These are phyloP conservation scores for Cetradonia linearis DNA, from an alignment of 495 filamentous ascomycete genomes.

Conservation along the genomic window DNA sequence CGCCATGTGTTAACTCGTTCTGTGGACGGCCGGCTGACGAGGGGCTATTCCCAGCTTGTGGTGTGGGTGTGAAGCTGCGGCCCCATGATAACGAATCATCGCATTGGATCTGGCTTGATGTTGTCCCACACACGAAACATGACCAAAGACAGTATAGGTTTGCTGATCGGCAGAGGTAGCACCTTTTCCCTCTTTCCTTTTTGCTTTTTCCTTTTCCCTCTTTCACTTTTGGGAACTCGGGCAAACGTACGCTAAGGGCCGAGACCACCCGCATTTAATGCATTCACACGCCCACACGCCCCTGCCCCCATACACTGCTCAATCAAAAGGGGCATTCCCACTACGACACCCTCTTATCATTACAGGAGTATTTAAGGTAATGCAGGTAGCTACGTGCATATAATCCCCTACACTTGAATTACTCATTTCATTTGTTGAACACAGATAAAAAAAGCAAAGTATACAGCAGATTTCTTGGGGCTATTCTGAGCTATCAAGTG, in stretches of 20 bases:
- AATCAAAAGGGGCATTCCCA: background rate
- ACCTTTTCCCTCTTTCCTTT: no score
- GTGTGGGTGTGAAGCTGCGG: background rate
- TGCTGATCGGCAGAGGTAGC: no score
- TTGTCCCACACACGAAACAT: background rate
- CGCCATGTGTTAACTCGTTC: conserved; percentile 12
- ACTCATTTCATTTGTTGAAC: background rate
- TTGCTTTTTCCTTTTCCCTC: no score
- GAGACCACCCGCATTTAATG: conserved; percentile 3
- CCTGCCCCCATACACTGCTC: background rate
- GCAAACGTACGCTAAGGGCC: conserved; percentile 2
- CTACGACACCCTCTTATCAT: background rate
- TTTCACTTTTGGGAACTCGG: background rate
- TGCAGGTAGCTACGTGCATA: background rate
- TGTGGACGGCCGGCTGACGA: background rate
- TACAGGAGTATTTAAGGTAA: background rate
- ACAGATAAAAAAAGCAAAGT: background rate
- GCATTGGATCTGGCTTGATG: background rate
- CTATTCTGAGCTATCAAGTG: conserved; percentile 48
- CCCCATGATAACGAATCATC: conserved; percentile 4
- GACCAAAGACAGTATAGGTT: background rate
- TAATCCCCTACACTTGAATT: background rate
- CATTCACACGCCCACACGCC: background rate
- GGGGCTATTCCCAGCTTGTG: background rate
- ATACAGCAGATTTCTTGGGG: conserved; percentile 36